A percentile compares a stretch with the other conserved stretches of the same genome.
phyloP scores from a whole-genome alignment of 2,329 filamentous ascomycete species.

The Arthrobotrys musiformis region DNA sequence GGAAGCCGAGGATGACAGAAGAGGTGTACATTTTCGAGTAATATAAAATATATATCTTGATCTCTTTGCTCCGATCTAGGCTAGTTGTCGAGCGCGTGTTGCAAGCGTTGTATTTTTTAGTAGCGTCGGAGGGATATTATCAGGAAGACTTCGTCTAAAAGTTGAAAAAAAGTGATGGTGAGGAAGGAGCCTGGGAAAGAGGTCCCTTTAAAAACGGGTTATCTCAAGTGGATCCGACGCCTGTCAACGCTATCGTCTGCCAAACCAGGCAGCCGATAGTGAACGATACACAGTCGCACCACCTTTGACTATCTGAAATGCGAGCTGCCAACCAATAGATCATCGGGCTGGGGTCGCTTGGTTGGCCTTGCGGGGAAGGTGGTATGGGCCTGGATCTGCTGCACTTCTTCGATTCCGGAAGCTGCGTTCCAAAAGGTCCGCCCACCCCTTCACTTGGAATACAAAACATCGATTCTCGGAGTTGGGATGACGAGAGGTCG shows the following conservation, averaged over 20 bases:
- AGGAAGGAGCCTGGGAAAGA: conserved; percentile 6
- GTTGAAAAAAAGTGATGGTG: neutral
- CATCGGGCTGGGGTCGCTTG: conserved; percentile 29
- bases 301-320: conserved; percentile 11
- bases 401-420: conserved; percentile 45
- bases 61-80: no score
- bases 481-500: conserved; percentile 20
- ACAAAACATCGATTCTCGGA: neutral
- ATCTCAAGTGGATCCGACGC: neutral
- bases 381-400: conserved; percentile 30
- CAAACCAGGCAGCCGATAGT: conserved; percentile 28
- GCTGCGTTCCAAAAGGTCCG: conserved; percentile 30
- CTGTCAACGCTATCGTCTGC: neutral
- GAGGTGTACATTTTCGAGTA: conserved; percentile 34
- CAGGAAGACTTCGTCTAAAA: neutral
- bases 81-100: conserved; percentile 14
- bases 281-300: conserved; percentile 17
- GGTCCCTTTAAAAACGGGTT: conserved; percentile 25
- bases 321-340: neutral
- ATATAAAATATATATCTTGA: neutral
- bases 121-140: neutral
- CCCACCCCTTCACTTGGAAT: conserved; percentile 1
- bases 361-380: conserved; percentile 37
- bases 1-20: conserved; percentile 4
- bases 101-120: conserved; percentile 3